phyloP scores from a whole-genome alignment of 1,284 basidiomycete genomes.

The Malassezia obtusa region DNA sequence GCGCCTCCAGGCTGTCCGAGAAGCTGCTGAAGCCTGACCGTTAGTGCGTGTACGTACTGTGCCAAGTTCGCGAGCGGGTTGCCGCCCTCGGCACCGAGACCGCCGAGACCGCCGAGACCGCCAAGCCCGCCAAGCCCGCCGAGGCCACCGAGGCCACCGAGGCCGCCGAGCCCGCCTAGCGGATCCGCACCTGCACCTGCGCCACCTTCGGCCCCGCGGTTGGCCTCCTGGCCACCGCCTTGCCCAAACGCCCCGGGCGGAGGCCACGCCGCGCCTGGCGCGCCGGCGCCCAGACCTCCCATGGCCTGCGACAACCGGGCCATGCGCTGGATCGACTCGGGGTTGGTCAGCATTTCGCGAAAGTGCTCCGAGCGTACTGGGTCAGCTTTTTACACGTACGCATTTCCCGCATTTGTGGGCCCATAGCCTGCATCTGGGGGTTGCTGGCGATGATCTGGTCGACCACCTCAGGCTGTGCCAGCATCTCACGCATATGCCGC shows the following conservation, averaged over 20 bases:
- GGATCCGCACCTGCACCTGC: too few species aligned
- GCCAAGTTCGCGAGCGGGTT: constrained; percentile 18
- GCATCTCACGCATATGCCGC: constrained; percentile 40
- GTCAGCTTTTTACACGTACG: constrained; percentile 2
- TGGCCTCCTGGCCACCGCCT: neutral
- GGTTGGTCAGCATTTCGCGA: constrained; percentile 41
- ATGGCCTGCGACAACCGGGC: constrained; percentile 31
- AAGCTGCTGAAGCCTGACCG: constrained; percentile 23
- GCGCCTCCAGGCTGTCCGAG: constrained; percentile 11
- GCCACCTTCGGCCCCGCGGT: constrained; percentile 1
- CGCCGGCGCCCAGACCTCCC: constrained; percentile 29
- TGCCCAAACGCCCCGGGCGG: constrained; percentile 30
- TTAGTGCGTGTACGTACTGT: neutral
- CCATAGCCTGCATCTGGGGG: constrained; percentile 38
- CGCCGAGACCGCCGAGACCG: constrained; percentile 6
- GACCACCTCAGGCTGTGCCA: constrained; percentile 39
- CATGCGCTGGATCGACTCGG: constrained; percentile 40
- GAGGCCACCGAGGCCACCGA: constrained; percentile 4
- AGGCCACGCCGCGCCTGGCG: constrained; percentile 22
- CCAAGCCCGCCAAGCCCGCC: constrained; percentile 15
- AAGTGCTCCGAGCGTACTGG: constrained; percentile 37
- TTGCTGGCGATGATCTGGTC: constrained; percentile 44
- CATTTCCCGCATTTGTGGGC: constrained; percentile 39
- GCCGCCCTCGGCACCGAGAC: constrained; percentile 2
- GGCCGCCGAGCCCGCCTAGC: neutral